Evolutionary conservation across 768 basidiomycete genomes (phyloP).

Genomic region (Lactarius indigo): DNA sequence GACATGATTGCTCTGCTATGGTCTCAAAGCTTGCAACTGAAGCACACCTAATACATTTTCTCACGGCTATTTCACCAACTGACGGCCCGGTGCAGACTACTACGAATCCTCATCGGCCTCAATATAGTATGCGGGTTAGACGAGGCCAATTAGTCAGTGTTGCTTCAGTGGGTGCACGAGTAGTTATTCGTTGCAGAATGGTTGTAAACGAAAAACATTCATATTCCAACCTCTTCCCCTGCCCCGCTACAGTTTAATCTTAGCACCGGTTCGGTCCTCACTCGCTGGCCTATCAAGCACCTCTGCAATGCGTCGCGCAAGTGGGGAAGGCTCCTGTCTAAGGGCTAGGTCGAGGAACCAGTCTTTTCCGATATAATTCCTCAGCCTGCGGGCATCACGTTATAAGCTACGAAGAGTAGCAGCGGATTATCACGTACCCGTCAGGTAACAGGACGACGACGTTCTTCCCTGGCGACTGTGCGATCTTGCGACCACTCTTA

Average conservation of each 20-base stretch:
- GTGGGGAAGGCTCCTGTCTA: slow-evolving; percentile 48
- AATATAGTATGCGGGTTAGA: too few species aligned
- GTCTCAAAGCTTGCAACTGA: neutral
- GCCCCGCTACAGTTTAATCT: neutral
- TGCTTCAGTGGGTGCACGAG: neutral
- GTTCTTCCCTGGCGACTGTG: slow-evolving; percentile 69
- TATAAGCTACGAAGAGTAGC: neutral
- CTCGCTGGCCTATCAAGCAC: slow-evolving; percentile 31
- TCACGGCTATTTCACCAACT: neutral
- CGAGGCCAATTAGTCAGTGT: too few species aligned
- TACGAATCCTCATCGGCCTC: neutral
- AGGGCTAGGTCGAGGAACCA: slow-evolving; percentile 81
- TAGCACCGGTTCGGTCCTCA: neutral
- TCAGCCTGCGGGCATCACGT: slow-evolving; percentile 49
- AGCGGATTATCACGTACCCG: slow-evolving; percentile 52
- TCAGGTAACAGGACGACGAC: slow-evolving; percentile 89
- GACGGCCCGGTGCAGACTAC: neutral
- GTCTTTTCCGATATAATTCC: slow-evolving; percentile 92
- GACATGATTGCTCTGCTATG: slow-evolving; percentile 16
- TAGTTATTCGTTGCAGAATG: neutral
- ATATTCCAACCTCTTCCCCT: neutral
- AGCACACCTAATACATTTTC: neutral
- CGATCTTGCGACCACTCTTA: slow-evolving; percentile 59
- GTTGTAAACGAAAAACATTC: neutral
- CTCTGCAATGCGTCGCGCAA: slow-evolving; percentile 47